Percentiles rank a stretch among this genome's conserved stretches.
Conservation (phyloP, 306 rosid genomes). For the cucumber (Cucumis sativus) region DNA sequence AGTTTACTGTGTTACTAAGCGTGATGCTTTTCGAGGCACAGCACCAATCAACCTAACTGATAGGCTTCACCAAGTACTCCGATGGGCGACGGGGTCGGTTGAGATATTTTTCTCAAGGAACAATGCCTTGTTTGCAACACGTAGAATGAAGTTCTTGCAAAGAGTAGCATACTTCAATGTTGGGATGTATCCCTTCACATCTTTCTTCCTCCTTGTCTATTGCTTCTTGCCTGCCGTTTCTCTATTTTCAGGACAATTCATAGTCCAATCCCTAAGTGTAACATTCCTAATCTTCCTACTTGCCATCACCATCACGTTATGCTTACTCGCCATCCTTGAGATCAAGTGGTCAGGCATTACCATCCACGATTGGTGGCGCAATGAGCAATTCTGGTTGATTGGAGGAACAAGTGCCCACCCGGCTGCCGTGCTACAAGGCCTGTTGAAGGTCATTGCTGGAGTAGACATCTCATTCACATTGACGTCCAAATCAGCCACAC, state of each 20-base stretch:
- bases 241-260: slow-evolving; percentile 68
- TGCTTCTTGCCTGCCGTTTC: slow-evolving; percentile 77
- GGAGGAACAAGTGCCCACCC: slow-evolving; percentile 91
- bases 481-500: slow-evolving; percentile 59
- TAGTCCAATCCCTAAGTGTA: slow-evolving; percentile 51
- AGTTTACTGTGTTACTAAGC: slow-evolving; percentile 63
- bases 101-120: slow-evolving; percentile 77
- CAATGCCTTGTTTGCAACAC: slow-evolving; percentile 64
- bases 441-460: slow-evolving; percentile 75
- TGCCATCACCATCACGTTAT: slow-evolving; percentile 58
- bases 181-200: slow-evolving; percentile 89
- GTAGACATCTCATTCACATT: slow-evolving; percentile 78
- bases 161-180: slow-evolving; percentile 85
- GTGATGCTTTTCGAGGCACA: slow-evolving; percentile 73
- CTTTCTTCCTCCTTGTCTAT: slow-evolving; percentile 58
- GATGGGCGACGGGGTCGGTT: slow-evolving; percentile 88
- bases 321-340: slow-evolving; percentile 68
- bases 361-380: slow-evolving; percentile 81
- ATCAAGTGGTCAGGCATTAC: slow-evolving; percentile 83
- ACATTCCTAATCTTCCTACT: slow-evolving; percentile 54
- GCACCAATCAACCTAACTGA: slow-evolving; percentile 82
- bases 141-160: slow-evolving; percentile 63
- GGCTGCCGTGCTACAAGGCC: slow-evolving; percentile 71
- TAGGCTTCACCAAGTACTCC: slow-evolving; percentile 71
- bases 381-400: slow-evolving; percentile 79